Base-by-base conservation (phyloP, 129 eudicot species). In the Deinandra increscens region DNA sequence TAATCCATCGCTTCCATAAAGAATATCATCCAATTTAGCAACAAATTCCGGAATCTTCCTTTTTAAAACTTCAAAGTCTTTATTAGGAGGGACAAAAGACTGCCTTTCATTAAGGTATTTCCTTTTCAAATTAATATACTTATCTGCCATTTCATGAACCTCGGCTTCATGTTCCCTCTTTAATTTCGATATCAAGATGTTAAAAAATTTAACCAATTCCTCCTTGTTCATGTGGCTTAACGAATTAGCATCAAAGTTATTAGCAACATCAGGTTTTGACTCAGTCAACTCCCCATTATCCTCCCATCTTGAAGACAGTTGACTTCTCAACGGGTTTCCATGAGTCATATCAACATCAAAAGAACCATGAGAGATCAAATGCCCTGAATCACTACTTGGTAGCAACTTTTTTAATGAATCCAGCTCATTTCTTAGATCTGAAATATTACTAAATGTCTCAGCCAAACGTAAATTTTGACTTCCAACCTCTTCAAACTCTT, bases 131-230 rank as follows among this genome's bases (percentile, higher is more conserved):
- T 31, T 62, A 36, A 81, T 78, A 74, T 66, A 78, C 0, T 78
- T 76, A 15, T 93, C 99, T 5, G 99, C 80, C 64, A 69, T 20
- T 44, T 72, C 43, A 7, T 80, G 88, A 63, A 89, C 69, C 58
- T 64, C 77, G 6, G 90, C 73, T 68, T 93, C 99, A 39, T 89
- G 92, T 7, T 83, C 86, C 75, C 99, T 82, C 70, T 69, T 93
- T 78, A 79, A 72, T 59, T 81, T 54, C 49, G 75, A 54, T 10
- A 93, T 89, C 20, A 14, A 66, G 31, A 38, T 17, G 66, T 75
- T 84, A 66, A 87, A 87, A 69, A 77, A 77, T 6, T 62, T 68
- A 44, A 83, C 95, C 72, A 89, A 26, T 3, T 74, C 86, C 41
- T 78, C 84, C 46, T 51, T 79, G 5, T 31, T 10, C 90, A 89